These are phyloP conservation scores for Leishmania mexicana DNA, from an alignment of 208 protist genomes.

Conservation along the genomic window DNA sequence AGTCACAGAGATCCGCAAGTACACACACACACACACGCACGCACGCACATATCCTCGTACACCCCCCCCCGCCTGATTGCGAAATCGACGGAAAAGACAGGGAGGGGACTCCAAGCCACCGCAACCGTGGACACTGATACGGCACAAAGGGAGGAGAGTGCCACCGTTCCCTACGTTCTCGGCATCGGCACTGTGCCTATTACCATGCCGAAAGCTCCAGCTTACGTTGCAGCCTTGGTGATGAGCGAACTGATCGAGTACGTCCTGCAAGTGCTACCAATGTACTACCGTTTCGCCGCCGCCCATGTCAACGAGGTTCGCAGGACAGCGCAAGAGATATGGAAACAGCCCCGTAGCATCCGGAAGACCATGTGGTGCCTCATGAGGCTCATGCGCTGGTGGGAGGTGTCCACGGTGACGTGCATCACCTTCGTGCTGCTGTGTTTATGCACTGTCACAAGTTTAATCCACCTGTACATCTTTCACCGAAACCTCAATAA, in stretches of 20 bases:
- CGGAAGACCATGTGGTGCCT: not conserved
- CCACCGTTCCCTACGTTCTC: too few species aligned
- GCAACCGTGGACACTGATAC: too few species aligned
- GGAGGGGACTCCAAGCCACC: too few species aligned
- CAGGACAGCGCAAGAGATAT: not conserved
- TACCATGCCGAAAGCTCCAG: not conserved
- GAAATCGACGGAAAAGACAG: too few species aligned
- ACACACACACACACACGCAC: too few species aligned
- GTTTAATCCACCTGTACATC: not conserved
- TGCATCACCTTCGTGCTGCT: slow-evolving; percentile 11
- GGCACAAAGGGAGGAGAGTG: too few species aligned
- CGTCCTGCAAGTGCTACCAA: slow-evolving; percentile 11
- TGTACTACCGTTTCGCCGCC: not conserved
- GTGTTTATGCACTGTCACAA: slow-evolving; percentile 2
- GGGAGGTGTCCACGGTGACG: slow-evolving; percentile 10
- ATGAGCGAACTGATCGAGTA: slow-evolving; percentile 6
- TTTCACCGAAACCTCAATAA: not conserved
- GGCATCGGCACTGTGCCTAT: too few species aligned
- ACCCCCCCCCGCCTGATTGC: too few species aligned
- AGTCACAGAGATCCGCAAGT: too few species aligned
- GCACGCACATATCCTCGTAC: too few species aligned
- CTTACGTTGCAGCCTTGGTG: not conserved
- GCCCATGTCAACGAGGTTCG: not conserved
- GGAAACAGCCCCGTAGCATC: not conserved
- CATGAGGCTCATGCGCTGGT: not conserved